phyloP scores from a whole-genome alignment of 2,329 filamentous ascomycete genomes.

The Aspergillus alliaceus region DNA sequence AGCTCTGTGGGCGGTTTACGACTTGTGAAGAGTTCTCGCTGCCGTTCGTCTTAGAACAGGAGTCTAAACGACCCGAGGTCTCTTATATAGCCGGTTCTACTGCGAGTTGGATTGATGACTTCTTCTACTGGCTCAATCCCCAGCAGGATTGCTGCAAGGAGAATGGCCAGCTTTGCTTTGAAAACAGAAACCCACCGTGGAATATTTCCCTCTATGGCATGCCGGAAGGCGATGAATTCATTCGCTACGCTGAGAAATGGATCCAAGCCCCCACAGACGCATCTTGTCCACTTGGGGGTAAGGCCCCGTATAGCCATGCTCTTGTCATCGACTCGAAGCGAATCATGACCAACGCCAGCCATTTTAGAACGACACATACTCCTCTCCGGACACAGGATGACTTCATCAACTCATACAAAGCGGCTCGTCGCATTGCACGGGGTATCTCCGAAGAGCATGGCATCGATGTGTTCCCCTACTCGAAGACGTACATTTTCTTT shows the following conservation, averaged over 20 bases:
- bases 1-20: constrained; percentile 87
- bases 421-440: constrained; percentile 82
- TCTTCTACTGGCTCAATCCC: constrained; percentile 94
- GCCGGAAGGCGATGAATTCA: constrained; percentile 90
- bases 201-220: constrained; percentile 87
- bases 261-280: constrained; percentile 75
- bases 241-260: constrained; percentile 82
- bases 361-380: constrained; percentile 89
- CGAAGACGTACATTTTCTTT: constrained; percentile 98
- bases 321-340: constrained; percentile 72
- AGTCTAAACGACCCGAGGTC: constrained; percentile 82
- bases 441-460: constrained; percentile 71
- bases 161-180: constrained; percentile 72
- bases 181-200: constrained; percentile 74
- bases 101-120: constrained; percentile 96
- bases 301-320: constrained; percentile 82
- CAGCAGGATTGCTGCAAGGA: constrained; percentile 75
- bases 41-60: constrained; percentile 87
- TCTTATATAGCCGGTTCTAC: constrained; percentile 87
- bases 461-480: constrained; percentile 91
- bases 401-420: constrained; percentile 87
- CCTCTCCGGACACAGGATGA: constrained; percentile 84
- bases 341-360: constrained; percentile 72
- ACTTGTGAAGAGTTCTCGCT: constrained; percentile 82
- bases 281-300: constrained; percentile 83